Base-by-base conservation (phyloP, 106 monocot species). In the Phalaenopsis equestris region DNA sequence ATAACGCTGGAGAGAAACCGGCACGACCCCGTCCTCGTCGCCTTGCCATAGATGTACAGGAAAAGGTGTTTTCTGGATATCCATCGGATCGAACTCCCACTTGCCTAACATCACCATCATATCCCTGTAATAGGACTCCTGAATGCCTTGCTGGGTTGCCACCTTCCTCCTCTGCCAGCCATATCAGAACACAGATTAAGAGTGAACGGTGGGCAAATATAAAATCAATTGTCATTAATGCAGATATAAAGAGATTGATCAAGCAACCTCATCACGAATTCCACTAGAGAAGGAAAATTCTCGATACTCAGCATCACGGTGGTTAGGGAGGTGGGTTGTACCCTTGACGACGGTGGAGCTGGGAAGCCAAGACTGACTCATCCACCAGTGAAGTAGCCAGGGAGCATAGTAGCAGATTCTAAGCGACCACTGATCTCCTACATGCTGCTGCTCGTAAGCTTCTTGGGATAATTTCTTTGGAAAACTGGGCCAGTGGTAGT, bases 1-100 rank as follows among this genome's bases (percentile, higher is more conserved):
- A 80, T 90, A 82, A 17, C 88, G 79, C 88, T 92, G 92, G 76
- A 90, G 42, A 4, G 73, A 42, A 47, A 92, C 86, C 15, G 92
- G 92, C 42, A 92, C 92, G n/a, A 90, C 78, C 17, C 88, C 90
- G 75, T 93, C 93, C 57, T 93, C 86, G 17, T 90, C 87, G 5
- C 93, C 93, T 42, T 93, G 93, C 93, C 93, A 93, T 0, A 93
- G 18, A 42, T 93, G 87, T 4, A 93, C 93, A 0, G 87, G 88
- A 46, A 86, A 84, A 5, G 88, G 67, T 18, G 68, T 76, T n/a
- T 30, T 14, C 38, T 36, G 21, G 11, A 93, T 84, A 74, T 88
- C 88, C 87, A 88, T 88, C n/a, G 93, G 93, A 80, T 93, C 93
- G 24, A 93, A 93, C 41, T 88, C 90, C 93, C 93, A 93, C 70